Conservation (phyloP, 768 basidiomycete species). For the Tricholoma terreum region DNA sequence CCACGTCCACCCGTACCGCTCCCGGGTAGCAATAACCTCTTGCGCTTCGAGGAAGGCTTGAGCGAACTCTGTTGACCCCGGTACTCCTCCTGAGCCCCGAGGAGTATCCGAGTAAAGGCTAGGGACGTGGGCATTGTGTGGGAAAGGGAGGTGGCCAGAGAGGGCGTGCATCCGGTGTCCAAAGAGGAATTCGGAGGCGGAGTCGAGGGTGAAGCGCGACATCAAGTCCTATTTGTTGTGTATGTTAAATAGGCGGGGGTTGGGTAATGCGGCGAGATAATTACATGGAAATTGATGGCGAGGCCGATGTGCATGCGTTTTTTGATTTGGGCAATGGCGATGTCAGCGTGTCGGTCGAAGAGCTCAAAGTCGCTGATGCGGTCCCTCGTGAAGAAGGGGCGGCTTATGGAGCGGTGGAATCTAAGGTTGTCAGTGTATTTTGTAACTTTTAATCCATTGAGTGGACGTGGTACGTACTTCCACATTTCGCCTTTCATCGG, state of each 20-base stretch:
- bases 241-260: not conserved
- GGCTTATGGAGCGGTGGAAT: conserved; percentile 62
- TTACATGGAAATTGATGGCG: conserved; percentile 58
- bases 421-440: conserved; percentile 21
- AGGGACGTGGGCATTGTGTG: conserved; percentile 30
- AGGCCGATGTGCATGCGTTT: conserved; percentile 46
- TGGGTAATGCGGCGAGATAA: no score
- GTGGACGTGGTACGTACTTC: conserved; percentile 38
- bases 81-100: conserved; percentile 2
- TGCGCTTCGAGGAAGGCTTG: conserved; percentile 50
- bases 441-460: not conserved
- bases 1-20: conserved; percentile 49
- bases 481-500: conserved; percentile 40
- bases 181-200: conserved; percentile 65
- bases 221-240: conserved; percentile 44
- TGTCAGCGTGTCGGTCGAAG: conserved; percentile 54
- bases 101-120: no score
- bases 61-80: conserved; percentile 39
- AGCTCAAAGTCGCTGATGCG: conserved; percentile 57
- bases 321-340: conserved; percentile 42
- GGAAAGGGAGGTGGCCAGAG: conserved; percentile 49
- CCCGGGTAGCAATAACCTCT: conserved; percentile 37
- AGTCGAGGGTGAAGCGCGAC: conserved; percentile 63
- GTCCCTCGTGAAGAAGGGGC: conserved; percentile 63
- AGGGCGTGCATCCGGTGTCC: conserved; percentile 56